phyloP scores from a whole-genome alignment of 208 protist species.

The Acanthamoeba sp. region DNA sequence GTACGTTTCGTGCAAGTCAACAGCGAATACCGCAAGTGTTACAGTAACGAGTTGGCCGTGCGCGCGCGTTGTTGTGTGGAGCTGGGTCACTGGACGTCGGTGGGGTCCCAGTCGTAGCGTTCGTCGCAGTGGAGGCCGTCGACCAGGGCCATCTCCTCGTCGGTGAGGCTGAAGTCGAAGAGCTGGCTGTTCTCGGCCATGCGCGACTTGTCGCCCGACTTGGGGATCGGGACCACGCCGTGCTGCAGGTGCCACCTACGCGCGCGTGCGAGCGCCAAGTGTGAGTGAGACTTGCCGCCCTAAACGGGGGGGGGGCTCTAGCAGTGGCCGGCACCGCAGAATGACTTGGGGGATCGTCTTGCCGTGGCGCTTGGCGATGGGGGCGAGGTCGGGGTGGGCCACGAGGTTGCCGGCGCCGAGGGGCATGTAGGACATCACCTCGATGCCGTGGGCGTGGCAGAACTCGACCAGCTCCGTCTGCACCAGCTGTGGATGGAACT shows the following conservation, averaged over 20 bases:
- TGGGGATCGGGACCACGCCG: slow-evolving; percentile 24
- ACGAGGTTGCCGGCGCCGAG: slow-evolving; percentile 6
- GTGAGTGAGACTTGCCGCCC: not conserved
- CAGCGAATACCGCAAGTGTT: no score
- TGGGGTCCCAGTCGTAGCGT: slow-evolving; percentile 49
- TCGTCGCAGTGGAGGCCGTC: not conserved
- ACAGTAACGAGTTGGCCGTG: no score
- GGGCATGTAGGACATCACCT: slow-evolving; percentile 54
- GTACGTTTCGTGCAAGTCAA: no score
- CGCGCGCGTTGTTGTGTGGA: no score
- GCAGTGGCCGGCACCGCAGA: not conserved
- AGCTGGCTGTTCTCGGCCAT: slow-evolving; percentile 14
- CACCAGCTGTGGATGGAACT: slow-evolving; percentile 22
- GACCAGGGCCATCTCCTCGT: not conserved
- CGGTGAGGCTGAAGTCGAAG: not conserved
- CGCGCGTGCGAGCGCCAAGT: not conserved
- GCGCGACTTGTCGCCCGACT: not conserved
- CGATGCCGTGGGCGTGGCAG: slow-evolving; percentile 23
- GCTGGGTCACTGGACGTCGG: not conserved
- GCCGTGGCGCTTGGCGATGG: slow-evolving; percentile 9
- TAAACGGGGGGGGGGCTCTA: not conserved
- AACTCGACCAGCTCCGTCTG: slow-evolving; percentile 34
- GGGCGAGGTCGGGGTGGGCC: not conserved
- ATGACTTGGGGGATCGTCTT: slow-evolving; percentile 27
- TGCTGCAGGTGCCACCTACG: slow-evolving; percentile 51